These are phyloP conservation scores for Caloboletus firmus DNA, from an alignment of 1,284 basidiomycete genomes.

Conservation along the genomic window DNA sequence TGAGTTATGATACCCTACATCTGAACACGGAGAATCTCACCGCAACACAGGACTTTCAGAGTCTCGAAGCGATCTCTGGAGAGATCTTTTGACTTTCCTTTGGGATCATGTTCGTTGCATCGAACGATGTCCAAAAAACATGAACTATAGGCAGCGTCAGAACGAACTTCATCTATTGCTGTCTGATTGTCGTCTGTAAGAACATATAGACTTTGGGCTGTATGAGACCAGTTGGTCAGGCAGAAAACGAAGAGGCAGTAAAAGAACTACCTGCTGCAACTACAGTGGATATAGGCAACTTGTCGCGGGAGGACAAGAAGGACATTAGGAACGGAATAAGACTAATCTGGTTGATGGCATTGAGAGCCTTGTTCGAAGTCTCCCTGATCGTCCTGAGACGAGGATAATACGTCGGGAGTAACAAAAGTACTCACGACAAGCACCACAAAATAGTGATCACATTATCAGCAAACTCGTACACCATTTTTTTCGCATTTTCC, in stretches of 20 bases:
- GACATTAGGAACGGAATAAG: slow-evolving; percentile 82
- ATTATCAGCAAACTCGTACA: slow-evolving; percentile 88
- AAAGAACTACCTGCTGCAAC: slow-evolving; percentile 68
- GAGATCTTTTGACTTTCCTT: slow-evolving; percentile 47
- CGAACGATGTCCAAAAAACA: slow-evolving; percentile 72
- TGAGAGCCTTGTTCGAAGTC: slow-evolving; percentile 88
- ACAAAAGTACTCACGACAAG: slow-evolving; percentile 67
- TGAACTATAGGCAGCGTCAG: slow-evolving; percentile 62
- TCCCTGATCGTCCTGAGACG: slow-evolving; percentile 56
- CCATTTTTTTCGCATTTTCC: slow-evolving; percentile 70
- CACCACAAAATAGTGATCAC: slow-evolving; percentile 91
- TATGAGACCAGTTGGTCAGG: slow-evolving; percentile 7
- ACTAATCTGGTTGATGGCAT: slow-evolving; percentile 77
- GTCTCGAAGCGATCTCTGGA: slow-evolving; percentile 52
- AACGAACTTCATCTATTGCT: slow-evolving; percentile 61
- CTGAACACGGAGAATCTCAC: slow-evolving; percentile 39
- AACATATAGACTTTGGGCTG: slow-evolving; percentile 89
- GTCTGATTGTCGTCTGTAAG: slow-evolving; percentile 84
- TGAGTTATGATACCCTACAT: neutral
- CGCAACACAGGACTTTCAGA: slow-evolving; percentile 70
- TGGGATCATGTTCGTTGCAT: slow-evolving; percentile 35
- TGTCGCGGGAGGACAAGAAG: slow-evolving; percentile 69
- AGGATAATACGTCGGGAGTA: neutral
- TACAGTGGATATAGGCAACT: slow-evolving; percentile 67
- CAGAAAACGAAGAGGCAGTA: neutral